These are phyloP conservation scores for Xerocomus brunneocitrinus DNA, from an alignment of 768 basidiomycete genomes.

Conservation along the genomic window DNA sequence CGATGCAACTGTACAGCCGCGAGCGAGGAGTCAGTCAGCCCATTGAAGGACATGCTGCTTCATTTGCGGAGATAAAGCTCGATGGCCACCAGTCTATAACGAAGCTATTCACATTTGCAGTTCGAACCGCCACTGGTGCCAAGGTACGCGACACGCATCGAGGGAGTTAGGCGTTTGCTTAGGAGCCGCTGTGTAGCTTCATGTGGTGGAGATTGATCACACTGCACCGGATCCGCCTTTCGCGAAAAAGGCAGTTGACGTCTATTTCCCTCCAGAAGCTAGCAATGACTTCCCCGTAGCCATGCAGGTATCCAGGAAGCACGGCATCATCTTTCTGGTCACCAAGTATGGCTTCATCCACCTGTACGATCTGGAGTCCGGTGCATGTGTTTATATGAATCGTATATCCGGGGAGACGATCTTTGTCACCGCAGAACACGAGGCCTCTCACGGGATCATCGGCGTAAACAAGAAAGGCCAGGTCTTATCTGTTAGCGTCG, in stretches of 20 bases:
- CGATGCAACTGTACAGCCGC: conserved; percentile 94
- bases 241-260: conserved; percentile 96
- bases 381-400: conserved; percentile 99
- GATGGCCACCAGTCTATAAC: conserved; percentile 83
- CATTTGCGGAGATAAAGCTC: conserved; percentile 87
- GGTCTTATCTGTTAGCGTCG: conserved; percentile 93
- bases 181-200: conserved; percentile 55
- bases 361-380: conserved; percentile 95
- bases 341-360: conserved; percentile 99
- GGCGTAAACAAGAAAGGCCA: conserved; percentile 99
- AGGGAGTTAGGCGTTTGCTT: conserved; percentile 2
- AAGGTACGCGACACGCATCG: conserved; percentile 57
- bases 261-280: conserved; percentile 98
- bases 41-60: conserved; percentile 97
- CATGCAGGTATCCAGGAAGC: conserved; percentile 97
- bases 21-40: conserved; percentile 94
- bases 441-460: conserved; percentile 90
- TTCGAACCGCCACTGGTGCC: conserved; percentile 93
- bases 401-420: conserved; percentile 99
- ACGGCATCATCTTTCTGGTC: conserved; percentile 94
- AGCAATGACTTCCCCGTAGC: conserved; percentile 98
- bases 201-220: conserved; percentile 98
- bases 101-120: conserved; percentile 93
- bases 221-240: conserved; percentile 88
- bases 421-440: conserved; percentile 97